Evolutionary conservation across 257 asterid genomes (phyloP).

Genomic region (Solanum gracilifrons): DNA sequence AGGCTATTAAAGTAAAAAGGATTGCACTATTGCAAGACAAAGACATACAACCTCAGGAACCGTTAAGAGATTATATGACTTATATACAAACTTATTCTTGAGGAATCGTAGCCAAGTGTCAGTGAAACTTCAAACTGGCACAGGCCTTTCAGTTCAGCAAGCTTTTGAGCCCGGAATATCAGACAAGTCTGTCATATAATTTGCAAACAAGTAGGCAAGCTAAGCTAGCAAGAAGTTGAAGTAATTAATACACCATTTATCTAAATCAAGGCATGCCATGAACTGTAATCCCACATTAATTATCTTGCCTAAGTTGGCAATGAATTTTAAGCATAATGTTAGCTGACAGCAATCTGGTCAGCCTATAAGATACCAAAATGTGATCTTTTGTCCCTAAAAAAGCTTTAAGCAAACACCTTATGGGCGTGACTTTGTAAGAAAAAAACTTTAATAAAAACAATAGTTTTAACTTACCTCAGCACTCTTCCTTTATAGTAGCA

Average conservation of each 20-base stretch:
- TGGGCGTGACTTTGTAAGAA: neutral
- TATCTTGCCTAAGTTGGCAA: neutral
- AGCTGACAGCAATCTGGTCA: neutral
- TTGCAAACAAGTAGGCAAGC: neutral
- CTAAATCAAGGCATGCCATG: neutral
- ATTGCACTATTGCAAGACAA: neutral
- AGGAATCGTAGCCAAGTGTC: conserved; percentile 48
- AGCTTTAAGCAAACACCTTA: neutral
- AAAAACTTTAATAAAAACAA: neutral
- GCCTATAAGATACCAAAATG: neutral
- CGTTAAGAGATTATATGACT: neutral
- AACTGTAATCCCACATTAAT: neutral
- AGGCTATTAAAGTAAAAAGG: no score
- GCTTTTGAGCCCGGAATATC: conserved; percentile 49
- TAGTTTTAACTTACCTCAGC: neutral
- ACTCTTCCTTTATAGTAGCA: neutral
- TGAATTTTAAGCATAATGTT: neutral
- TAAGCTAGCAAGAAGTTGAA: neutral
- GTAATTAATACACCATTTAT: neutral
- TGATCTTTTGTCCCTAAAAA: neutral
- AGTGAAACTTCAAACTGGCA: conserved; percentile 57
- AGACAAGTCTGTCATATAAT: conserved; percentile 48
- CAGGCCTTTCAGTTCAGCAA: conserved; percentile 50
- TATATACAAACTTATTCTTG: neutral
- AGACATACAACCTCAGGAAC: neutral